Evolutionary conservation across 176 grass and related monocot genomes (phyloP).

Genomic region (Typha latifolia): DNA sequence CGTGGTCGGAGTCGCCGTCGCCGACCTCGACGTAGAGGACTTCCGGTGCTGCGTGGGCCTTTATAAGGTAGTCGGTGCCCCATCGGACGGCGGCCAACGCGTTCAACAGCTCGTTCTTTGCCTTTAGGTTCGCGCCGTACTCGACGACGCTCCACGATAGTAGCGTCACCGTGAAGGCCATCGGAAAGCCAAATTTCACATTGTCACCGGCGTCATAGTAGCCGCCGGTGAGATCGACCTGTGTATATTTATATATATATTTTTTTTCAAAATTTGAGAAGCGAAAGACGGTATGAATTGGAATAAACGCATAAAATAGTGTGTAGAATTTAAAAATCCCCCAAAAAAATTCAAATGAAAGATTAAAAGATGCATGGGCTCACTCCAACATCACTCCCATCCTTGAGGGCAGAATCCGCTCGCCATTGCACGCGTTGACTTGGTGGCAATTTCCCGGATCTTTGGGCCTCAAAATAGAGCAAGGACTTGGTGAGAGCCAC

Average conservation of each 20-base stretch:
- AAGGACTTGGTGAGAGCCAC: constrained; percentile 47
- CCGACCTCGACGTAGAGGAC: constrained; percentile 69
- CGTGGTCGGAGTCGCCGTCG: constrained; percentile 71
- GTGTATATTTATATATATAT: too few relatives aligned
- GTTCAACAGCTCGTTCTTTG: constrained; percentile 34
- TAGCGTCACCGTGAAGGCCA: constrained; percentile 56
- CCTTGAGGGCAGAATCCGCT: constrained; percentile 43
- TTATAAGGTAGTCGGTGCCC: constrained; percentile 67
- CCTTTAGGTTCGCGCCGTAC: constrained; percentile 4
- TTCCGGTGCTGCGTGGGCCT: constrained; percentile 35
- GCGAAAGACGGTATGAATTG: too few relatives aligned
- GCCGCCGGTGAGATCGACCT: constrained; percentile 60
- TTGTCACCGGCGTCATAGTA: constrained; percentile 80
- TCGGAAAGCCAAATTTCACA: constrained; percentile 56
- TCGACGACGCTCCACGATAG: constrained; percentile 56
- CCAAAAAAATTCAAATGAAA: too few relatives aligned
- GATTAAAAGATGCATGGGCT: constrained; percentile 3
- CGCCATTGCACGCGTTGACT: constrained; percentile 66
- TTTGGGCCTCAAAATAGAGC: constrained; percentile 75
- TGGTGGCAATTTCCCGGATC: constrained; percentile 46
- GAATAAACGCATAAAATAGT: too few relatives aligned
- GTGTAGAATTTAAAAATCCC: too few relatives aligned
- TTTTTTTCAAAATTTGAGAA: too few relatives aligned
- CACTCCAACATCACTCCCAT: constrained; percentile 46
- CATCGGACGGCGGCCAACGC: constrained; percentile 50